Evolutionary conservation across 306 rosid species (phyloP).

Genomic region (Potentilla sterilis): DNA sequence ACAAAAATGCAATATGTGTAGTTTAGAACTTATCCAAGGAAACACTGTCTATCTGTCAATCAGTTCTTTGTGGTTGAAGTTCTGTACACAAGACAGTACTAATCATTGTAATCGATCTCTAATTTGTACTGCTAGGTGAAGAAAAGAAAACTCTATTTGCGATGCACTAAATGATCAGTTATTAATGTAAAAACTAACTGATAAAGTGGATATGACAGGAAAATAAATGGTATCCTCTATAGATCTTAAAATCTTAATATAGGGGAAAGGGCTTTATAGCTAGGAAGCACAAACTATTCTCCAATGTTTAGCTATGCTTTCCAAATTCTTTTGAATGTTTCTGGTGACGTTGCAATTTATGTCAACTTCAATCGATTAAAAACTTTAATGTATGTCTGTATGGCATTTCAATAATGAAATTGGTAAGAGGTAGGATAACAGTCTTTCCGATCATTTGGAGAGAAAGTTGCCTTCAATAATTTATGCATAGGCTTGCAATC

Average conservation of each 20-base stretch:
- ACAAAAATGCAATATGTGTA: constrained; percentile 25
- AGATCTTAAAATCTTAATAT: neutral
- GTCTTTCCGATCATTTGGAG: neutral
- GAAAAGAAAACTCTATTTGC: neutral
- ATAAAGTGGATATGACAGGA: neutral
- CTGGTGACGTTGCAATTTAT: neutral
- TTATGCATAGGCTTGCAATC: constrained; percentile 13
- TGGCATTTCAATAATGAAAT: neutral
- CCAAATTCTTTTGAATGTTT: neutral
- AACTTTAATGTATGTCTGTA: neutral
- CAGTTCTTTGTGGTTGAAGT: neutral
- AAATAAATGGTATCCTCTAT: neutral
- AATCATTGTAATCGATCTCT: neutral
- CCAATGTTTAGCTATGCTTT: neutral
- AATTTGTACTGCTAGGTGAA: neutral
- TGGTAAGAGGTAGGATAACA: neutral
- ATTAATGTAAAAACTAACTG: neutral
- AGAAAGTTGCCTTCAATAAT: neutral
- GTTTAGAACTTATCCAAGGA: neutral
- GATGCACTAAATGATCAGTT: neutral
- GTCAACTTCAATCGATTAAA: neutral
- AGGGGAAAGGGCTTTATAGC: neutral
- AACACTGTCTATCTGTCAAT: neutral
- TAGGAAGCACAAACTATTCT: neutral
- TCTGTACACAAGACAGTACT: neutral